phyloP scores from a whole-genome alignment of 1,284 basidiomycete genomes.

The Dichomitus squalens region DNA sequence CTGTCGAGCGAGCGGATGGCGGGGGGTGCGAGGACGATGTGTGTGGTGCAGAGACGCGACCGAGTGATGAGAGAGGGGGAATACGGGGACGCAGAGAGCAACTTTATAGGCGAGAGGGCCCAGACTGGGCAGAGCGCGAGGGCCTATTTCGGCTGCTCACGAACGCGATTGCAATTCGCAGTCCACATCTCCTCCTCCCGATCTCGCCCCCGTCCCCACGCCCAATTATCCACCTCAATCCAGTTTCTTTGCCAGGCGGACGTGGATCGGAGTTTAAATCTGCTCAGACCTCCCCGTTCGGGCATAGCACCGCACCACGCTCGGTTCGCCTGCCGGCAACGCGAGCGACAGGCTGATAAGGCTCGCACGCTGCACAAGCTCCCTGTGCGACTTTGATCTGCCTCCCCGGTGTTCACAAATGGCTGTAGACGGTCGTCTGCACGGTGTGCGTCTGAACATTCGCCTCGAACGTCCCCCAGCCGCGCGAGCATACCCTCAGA shows the following conservation, averaged over 20 bases:
- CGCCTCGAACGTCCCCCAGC: neutral
- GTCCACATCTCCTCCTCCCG: constrained; percentile 12
- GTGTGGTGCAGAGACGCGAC: neutral
- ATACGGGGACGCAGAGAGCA: constrained; percentile 11
- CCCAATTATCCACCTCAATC: neutral
- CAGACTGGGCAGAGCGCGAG: constrained; percentile 19
- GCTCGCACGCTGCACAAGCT: neutral
- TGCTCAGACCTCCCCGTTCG: constrained; percentile 7
- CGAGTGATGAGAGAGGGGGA: constrained; percentile 15
- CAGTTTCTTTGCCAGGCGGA: constrained; percentile 8
- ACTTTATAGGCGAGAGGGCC: constrained; percentile 34
- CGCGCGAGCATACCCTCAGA: neutral
- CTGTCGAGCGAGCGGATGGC: neutral
- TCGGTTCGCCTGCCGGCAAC: constrained; percentile 2
- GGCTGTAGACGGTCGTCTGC: too few species aligned
- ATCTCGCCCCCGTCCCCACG: constrained; percentile 11
- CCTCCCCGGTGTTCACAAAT: neutral
- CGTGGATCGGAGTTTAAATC: constrained; percentile 16
- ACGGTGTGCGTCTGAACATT: neutral
- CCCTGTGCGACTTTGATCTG: constrained; percentile 1
- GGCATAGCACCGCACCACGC: constrained; percentile 7
- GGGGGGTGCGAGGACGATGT: neutral
- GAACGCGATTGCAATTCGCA: constrained; percentile 16
- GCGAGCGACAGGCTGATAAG: constrained; percentile 14
- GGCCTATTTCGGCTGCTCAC: constrained; percentile 27